A percentile compares a stretch with the other conserved stretches of the same genome.
These are phyloP conservation scores for Plasmodium ovale DNA, from an alignment of 169 alveolate genomes.

Conservation along the genomic window DNA sequence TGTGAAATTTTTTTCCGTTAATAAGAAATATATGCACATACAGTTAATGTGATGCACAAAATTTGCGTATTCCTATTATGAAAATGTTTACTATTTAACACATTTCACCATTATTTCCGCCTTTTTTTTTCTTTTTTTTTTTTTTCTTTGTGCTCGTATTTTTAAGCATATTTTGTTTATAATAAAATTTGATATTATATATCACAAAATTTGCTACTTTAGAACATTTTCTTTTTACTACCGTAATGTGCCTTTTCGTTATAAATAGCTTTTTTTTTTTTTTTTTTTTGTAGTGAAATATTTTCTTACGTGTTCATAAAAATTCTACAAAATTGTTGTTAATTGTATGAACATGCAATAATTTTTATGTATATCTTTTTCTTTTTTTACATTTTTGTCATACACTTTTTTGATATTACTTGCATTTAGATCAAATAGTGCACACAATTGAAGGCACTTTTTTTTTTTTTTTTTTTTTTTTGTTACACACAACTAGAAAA, in stretches of 20 bases:
- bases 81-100: not conserved
- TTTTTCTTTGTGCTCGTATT: not conserved
- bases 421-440: conserved; percentile 15
- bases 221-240: too few species aligned
- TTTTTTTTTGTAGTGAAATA: conserved; percentile 3
- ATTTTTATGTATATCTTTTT: conserved; percentile 29
- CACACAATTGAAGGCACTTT: conserved; percentile 25
- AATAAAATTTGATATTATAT: too few species aligned
- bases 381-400: conserved; percentile 22
- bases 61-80: not conserved
- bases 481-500: conserved; percentile 2
- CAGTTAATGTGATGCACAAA: not conserved
- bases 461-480: too few species aligned
- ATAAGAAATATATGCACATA: not conserved
- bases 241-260: too few species aligned
- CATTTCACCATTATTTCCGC: not conserved
- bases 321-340: conserved; percentile 58
- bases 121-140: not conserved
- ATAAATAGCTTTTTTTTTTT: not conserved
- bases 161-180: not conserved
- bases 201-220: too few species aligned
- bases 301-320: conserved; percentile 35
- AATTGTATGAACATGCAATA: conserved; percentile 56
- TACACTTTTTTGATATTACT: conserved; percentile 4
- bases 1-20: not conserved